Conservation (phyloP, 768 basidiomycete genomes). For the Agaricus bisporus region DNA sequence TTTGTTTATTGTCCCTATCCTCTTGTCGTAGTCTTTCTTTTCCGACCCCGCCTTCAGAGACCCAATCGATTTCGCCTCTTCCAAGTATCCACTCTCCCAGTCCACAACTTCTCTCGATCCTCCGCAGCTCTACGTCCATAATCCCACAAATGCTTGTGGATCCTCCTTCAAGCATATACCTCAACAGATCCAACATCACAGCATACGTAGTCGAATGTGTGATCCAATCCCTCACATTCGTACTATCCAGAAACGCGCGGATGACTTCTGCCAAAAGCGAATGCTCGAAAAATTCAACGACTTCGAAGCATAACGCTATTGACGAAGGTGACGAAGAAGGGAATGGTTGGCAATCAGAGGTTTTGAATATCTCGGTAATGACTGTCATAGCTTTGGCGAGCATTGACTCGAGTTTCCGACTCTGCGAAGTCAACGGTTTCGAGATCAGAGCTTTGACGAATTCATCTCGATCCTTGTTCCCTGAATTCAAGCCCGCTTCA, state of each 20-base stretch:
- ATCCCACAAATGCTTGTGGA: constrained; percentile 11
- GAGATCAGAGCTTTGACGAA: constrained; percentile 11
- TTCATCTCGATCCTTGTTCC: constrained; percentile 2
- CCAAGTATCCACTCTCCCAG: constrained; percentile 18
- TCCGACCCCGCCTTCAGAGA: background rate
- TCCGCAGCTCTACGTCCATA: constrained; percentile 17
- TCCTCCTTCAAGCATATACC: constrained; percentile 13
- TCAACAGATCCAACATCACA: constrained; percentile 23
- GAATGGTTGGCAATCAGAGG: background rate
- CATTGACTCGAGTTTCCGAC: background rate
- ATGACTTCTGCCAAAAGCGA: constrained; percentile 27
- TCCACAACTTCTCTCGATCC: constrained; percentile 16
- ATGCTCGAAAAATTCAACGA: constrained; percentile 4
- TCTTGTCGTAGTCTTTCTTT: background rate
- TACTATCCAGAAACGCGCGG: constrained; percentile 24
- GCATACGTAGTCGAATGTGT: constrained; percentile 27
- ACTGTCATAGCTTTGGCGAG: background rate
- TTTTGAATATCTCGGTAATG: constrained; percentile 2
- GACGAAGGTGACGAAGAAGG: background rate
- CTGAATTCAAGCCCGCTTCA: constrained; percentile 16
- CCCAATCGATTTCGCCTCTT: constrained; percentile 12
- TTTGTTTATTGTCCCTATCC: background rate
- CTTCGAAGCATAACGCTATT: background rate
- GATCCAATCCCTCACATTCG: constrained; percentile 29
- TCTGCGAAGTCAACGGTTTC: background rate